These are phyloP conservation scores for Leccinum boreale DNA, from an alignment of 768 basidiomycete species.

Conservation along the genomic window DNA sequence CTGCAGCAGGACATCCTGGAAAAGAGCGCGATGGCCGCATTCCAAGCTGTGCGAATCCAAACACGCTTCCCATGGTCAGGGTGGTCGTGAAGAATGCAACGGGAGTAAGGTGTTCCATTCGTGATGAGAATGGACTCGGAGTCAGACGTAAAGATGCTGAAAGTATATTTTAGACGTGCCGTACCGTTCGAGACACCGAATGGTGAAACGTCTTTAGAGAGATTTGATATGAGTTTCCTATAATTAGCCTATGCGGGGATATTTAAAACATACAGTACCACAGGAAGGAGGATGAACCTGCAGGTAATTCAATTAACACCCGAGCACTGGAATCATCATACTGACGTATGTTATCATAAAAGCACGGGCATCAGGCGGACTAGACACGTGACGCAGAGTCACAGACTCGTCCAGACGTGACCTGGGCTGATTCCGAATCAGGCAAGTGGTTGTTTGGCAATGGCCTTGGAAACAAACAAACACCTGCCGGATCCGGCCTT, in stretches of 20 bases:
- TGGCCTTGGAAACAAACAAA: constrained; percentile 30
- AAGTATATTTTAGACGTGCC: neutral
- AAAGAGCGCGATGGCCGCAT: neutral
- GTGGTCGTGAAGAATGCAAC: neutral
- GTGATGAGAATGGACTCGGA: constrained; percentile 9
- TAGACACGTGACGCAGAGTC: neutral
- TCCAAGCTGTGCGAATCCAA: neutral
- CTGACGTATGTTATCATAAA: neutral
- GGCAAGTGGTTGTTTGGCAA: constrained; percentile 25
- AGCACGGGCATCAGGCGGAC: neutral
- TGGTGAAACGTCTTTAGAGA: neutral
- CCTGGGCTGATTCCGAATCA: neutral
- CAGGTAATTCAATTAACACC: neutral
- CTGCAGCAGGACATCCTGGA: constrained; percentile 1
- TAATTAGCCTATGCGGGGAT: neutral
- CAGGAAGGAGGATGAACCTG: constrained; percentile 1
- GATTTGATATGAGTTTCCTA: constrained; percentile 1
- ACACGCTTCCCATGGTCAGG: constrained; percentile 18
- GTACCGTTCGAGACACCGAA: neutral
- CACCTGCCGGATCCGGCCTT: constrained; percentile 14
- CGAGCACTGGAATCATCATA: neutral
- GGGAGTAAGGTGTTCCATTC: neutral
- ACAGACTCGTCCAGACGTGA: neutral
- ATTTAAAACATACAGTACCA: constrained; percentile 7
- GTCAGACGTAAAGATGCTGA: neutral